phyloP scores from a whole-genome alignment of 768 basidiomycete species.

The Amanita muscaria region DNA sequence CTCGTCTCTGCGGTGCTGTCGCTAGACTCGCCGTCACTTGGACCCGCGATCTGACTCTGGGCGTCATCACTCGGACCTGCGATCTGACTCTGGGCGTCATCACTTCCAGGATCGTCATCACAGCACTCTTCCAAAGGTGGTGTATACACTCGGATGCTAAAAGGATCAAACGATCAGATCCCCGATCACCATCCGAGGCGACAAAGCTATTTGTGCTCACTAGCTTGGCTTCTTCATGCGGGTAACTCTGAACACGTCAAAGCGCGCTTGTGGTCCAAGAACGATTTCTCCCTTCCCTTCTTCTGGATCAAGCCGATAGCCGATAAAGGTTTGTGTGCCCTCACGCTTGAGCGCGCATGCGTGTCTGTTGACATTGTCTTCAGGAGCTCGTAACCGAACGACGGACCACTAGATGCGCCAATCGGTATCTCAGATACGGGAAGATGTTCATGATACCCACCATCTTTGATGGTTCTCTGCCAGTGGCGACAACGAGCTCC shows the following conservation, averaged over 20 bases:
- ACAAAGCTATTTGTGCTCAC: not conserved
- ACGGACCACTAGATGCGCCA: conserved; percentile 2
- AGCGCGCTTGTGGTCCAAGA: conserved; percentile 1
- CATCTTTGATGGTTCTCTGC: conserved; percentile 2
- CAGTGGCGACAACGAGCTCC: not conserved
- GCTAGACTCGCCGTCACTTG: too few relatives aligned
- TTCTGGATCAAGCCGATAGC: not conserved
- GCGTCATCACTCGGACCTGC: too few relatives aligned
- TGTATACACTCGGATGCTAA: conserved; percentile 3
- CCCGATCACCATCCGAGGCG: not conserved
- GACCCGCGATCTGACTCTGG: too few relatives aligned
- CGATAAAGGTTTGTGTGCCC: not conserved
- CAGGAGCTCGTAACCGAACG: not conserved
- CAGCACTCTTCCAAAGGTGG: conserved; percentile 1
- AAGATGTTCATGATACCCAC: not conserved
- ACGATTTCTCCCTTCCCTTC: not conserved
- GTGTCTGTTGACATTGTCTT: conserved; percentile 1
- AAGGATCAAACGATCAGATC: not conserved
- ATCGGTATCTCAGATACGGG: not conserved
- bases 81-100: too few relatives aligned
- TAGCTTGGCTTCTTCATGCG: conserved; percentile 3
- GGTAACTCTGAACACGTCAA: conserved; percentile 3
- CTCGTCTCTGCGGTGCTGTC: not conserved
- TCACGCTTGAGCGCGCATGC: conserved; percentile 4
- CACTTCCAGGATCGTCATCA: not conserved